Percentiles rank a stretch among this genome's conserved stretches.
phyloP scores from a whole-genome alignment of 2,329 filamentous ascomycete genomes.

The Penicillium sp. region DNA sequence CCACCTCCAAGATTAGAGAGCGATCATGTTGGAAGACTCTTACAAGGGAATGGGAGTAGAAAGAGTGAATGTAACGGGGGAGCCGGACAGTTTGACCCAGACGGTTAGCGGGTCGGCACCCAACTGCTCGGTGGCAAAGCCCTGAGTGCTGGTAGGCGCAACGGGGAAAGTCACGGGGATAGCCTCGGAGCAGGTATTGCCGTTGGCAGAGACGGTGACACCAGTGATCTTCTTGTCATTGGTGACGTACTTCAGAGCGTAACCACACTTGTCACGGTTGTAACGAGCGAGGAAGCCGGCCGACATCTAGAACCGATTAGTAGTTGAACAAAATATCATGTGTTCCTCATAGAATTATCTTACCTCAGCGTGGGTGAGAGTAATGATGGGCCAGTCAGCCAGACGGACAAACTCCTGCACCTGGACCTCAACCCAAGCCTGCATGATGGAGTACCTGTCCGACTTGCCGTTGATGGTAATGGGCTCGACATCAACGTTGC shows the following conservation, averaged over 20 bases:
- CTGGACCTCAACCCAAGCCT: constrained; percentile 55
- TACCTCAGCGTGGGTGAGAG: constrained; percentile 56
- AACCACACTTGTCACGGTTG: constrained; percentile 52
- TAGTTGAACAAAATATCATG: not conserved
- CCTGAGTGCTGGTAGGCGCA: constrained; percentile 43
- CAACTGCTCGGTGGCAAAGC: constrained; percentile 50
- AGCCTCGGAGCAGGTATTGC: constrained; percentile 50
- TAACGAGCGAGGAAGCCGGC: constrained; percentile 52
- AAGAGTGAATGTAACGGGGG: constrained; percentile 46
- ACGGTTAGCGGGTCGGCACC: constrained; percentile 54
- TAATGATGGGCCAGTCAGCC: constrained; percentile 53
- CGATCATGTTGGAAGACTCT: not conserved
- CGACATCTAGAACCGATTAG: constrained; percentile 37
- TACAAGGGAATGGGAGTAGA: constrained; percentile 37
- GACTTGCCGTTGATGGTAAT: constrained; percentile 50
- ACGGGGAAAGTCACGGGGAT: constrained; percentile 56
- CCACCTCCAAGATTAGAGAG: not conserved
- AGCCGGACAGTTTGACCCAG: constrained; percentile 48
- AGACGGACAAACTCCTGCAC: constrained; percentile 54
- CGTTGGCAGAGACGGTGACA: constrained; percentile 50
- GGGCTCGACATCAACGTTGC: constrained; percentile 47
- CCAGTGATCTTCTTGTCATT: constrained; percentile 46
- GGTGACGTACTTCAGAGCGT: constrained; percentile 48
- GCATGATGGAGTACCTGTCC: constrained; percentile 51
- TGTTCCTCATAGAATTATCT: not conserved